These are phyloP conservation scores for Petasospora rhodanensis DNA, from an alignment of 1,139 yeast genomes.

Conservation along the genomic window DNA sequence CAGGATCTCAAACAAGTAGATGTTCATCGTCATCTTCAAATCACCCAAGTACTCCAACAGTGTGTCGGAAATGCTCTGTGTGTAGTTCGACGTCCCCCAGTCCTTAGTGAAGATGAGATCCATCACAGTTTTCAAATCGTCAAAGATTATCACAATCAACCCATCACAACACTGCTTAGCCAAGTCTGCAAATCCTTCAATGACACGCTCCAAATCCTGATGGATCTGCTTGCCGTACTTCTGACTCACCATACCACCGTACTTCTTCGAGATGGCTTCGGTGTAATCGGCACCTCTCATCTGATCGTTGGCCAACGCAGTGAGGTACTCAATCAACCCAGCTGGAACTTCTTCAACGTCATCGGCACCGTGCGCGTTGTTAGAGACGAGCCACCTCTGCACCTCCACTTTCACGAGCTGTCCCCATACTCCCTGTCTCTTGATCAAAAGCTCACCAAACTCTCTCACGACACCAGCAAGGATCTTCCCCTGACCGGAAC, in stretches of 20 bases:
- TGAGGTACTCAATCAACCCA: slow-evolving; percentile 75
- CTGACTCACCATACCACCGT: slow-evolving; percentile 62
- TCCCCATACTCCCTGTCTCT: slow-evolving; percentile 61
- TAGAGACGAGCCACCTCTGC: slow-evolving; percentile 40
- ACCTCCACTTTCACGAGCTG: slow-evolving; percentile 58
- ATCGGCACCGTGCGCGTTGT: slow-evolving; percentile 28
- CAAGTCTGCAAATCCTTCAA: slow-evolving; percentile 72
- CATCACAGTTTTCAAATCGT: slow-evolving; percentile 55
- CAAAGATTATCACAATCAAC: slow-evolving; percentile 62
- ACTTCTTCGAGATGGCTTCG: slow-evolving; percentile 66
- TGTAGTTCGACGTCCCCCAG: slow-evolving; percentile 49
- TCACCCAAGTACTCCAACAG: slow-evolving; percentile 73
- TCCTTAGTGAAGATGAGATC: slow-evolving; percentile 43
- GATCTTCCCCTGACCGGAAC: slow-evolving; percentile 78
- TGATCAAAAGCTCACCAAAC: slow-evolving; percentile 58
- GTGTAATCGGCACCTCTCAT: slow-evolving; percentile 79
- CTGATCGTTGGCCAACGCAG: slow-evolving; percentile 86
- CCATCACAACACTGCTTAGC: slow-evolving; percentile 67
- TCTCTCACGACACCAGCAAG: slow-evolving; percentile 78
- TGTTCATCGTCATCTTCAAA: slow-evolving; percentile 43
- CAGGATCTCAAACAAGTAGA: slow-evolving; percentile 47
- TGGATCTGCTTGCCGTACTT: slow-evolving; percentile 55
- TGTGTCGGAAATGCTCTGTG: slow-evolving; percentile 62
- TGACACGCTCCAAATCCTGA: slow-evolving; percentile 54
- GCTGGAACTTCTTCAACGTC: slow-evolving; percentile 44